Base-by-base conservation (phyloP, 495 filamentous ascomycete species). In the Lentithecium fluviatile region DNA sequence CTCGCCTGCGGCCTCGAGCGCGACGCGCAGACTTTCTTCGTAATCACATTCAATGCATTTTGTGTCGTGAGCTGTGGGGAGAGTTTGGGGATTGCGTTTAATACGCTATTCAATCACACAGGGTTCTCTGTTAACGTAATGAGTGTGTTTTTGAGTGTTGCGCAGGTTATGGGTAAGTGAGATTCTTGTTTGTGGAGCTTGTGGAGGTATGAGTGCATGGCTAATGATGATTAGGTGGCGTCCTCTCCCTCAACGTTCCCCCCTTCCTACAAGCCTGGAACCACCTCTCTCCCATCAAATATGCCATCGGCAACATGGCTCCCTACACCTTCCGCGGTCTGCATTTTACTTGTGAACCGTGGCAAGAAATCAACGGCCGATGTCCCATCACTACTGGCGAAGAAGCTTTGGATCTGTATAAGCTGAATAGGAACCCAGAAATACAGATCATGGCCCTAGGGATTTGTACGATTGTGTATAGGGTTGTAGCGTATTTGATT, bases 21-120 rank as follows among this genome's bases (percentile, higher is more conserved):
- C 25, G 87, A 78, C 0, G 75, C 74, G 0, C 65, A 76, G 32
- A 78, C 88, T 70, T 87, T 86, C 71, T 86, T 89, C 65, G 78
- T 88, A 52, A 71, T 81, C 37, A 74, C 82, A 0, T 86, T 84
- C 71, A 86, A 86, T 70, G 81, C 80, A 48, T 89, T 91, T 65
- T 85, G 82, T 56, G 83, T 91, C 45, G 87, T 88, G 37, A 84
- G 73, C 48, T 88, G 83, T 60, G 88, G 88, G 2, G 88, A 91
- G 74, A 85, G 82, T 43, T 65, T 90, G n/a, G 88, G 88, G 0
- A 90, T 91, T 62, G 83, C 89, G 73, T 89, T 91, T 74, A 88
- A 87, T 29, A 90, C 88, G 0, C 74, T 90, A 6, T 87, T 90
- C 72, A 70, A 74, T 32, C 88, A 91, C 65, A 86, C 85, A 0